Conservation (phyloP, 768 basidiomycete genomes). For the Auriscalpium vulgare region DNA sequence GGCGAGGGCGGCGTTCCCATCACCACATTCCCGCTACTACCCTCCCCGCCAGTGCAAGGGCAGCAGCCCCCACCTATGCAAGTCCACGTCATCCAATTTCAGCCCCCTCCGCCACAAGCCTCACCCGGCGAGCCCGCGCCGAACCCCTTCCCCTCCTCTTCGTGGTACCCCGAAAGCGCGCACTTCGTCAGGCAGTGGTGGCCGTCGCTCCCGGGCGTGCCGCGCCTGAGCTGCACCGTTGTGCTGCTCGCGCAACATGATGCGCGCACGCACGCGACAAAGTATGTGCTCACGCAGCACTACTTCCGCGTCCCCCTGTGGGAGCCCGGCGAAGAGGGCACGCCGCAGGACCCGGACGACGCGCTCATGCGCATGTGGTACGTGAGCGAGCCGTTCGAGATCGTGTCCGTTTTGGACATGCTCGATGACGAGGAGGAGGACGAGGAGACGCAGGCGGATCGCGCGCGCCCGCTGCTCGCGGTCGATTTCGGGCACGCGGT, state of each 20-base stretch:
- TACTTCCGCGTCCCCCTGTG: slow-evolving; percentile 64
- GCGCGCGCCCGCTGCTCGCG: slow-evolving; percentile 64
- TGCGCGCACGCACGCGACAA: slow-evolving; percentile 46
- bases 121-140: slow-evolving; percentile 12
- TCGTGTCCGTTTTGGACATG: slow-evolving; percentile 53
- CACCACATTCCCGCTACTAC: neutral
- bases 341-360: slow-evolving; percentile 30
- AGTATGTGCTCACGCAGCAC: slow-evolving; percentile 65
- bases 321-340: neutral
- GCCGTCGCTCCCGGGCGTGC: slow-evolving; percentile 58
- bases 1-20: neutral
- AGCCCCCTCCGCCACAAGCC: neutral
- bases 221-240: slow-evolving; percentile 64
- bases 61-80: neutral
- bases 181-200: slow-evolving; percentile 81
- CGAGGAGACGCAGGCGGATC: slow-evolving; percentile 29
- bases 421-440: slow-evolving; percentile 32
- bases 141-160: slow-evolving; percentile 60
- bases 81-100: neutral
- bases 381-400: slow-evolving; percentile 62
- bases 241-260: slow-evolving; percentile 60
- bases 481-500: slow-evolving; percentile 87
- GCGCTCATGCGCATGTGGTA: slow-evolving; percentile 66
- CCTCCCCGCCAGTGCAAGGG: neutral
- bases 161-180: slow-evolving; percentile 66